A percentile compares a stretch with the other conserved stretches of the same genome.
These are phyloP conservation scores for Lactarius trivialis DNA, from an alignment of 768 basidiomycete species.

Conservation along the genomic window DNA sequence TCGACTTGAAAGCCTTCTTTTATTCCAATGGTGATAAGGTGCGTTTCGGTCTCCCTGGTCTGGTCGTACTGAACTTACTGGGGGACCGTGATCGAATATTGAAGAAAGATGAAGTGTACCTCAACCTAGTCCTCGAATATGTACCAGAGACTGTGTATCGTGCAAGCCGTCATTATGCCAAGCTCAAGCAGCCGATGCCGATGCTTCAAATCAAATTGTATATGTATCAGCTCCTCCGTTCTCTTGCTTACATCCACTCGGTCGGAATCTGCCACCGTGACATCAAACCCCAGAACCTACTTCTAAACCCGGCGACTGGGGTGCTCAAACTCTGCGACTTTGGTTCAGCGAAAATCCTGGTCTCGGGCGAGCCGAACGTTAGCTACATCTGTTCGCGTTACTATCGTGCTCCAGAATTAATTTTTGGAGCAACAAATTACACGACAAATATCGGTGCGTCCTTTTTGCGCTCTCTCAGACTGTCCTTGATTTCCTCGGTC, in stretches of 20 bases:
- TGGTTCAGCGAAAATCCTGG: constrained; percentile 96
- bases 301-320: constrained; percentile 94
- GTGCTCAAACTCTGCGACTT: constrained; percentile 98
- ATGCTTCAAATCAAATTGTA: constrained; percentile 99
- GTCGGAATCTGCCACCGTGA: constrained; percentile 99
- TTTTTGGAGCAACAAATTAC: constrained; percentile 99
- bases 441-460: constrained; percentile 94
- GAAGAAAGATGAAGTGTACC: constrained; percentile 99
- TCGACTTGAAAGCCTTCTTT: constrained; percentile 96
- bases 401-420: constrained; percentile 98
- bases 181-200: constrained; percentile 99
- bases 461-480: not conserved
- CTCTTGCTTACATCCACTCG: constrained; percentile 98
- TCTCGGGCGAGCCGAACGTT: constrained; percentile 97
- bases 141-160: constrained; percentile 99
- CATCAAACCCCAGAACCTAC: constrained; percentile 98
- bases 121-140: constrained; percentile 98
- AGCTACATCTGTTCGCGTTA: constrained; percentile 99
- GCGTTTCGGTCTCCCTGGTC: constrained; percentile 24
- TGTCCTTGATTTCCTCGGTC: not conserved
- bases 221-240: constrained; percentile 99
- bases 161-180: constrained; percentile 96
- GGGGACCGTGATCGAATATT: constrained; percentile 14
- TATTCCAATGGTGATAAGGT: constrained; percentile 99
- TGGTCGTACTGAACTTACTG: not conserved